Conservation (phyloP, 176 grass and related monocot genomes). For the Alloteropsis semialata region DNA sequence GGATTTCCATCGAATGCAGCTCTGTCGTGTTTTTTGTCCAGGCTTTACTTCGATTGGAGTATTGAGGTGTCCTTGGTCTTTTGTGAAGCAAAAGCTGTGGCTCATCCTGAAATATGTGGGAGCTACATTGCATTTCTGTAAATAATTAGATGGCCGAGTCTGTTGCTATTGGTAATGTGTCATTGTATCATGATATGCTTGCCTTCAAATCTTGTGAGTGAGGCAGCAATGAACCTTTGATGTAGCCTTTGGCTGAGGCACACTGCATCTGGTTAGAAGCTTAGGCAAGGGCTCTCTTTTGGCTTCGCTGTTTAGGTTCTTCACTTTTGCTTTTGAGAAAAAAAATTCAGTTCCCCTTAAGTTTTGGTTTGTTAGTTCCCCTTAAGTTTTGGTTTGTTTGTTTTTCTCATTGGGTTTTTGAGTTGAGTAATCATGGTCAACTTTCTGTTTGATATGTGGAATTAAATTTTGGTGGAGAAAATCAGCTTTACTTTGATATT, state of each 20-base stretch:
- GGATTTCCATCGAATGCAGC: conserved; percentile 12
- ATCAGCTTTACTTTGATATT: not conserved
- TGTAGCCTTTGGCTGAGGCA: not conserved
- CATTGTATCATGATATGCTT: too few species aligned
- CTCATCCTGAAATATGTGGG: not conserved
- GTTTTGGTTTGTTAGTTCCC: too few species aligned
- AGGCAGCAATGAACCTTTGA: not conserved
- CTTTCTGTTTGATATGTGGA: not conserved
- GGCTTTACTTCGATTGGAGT: not conserved
- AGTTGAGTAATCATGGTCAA: not conserved
- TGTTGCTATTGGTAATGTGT: not conserved
- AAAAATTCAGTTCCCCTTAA: not conserved
- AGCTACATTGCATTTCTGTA: not conserved
- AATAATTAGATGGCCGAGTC: not conserved
- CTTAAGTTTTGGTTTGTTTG: not conserved
- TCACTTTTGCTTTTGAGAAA: not conserved
- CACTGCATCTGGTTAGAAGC: not conserved
- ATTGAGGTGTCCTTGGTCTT: not conserved
- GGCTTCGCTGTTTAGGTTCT: not conserved
- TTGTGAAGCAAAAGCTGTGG: not conserved
- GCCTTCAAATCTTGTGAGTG: not conserved
- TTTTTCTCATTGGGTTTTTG: not conserved
- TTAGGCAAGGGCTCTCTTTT: not conserved
- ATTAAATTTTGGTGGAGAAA: not conserved
- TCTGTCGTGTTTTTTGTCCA: not conserved